phyloP scores from a whole-genome alignment of 306 rosid species.

The Ceratonia siliqua region DNA sequence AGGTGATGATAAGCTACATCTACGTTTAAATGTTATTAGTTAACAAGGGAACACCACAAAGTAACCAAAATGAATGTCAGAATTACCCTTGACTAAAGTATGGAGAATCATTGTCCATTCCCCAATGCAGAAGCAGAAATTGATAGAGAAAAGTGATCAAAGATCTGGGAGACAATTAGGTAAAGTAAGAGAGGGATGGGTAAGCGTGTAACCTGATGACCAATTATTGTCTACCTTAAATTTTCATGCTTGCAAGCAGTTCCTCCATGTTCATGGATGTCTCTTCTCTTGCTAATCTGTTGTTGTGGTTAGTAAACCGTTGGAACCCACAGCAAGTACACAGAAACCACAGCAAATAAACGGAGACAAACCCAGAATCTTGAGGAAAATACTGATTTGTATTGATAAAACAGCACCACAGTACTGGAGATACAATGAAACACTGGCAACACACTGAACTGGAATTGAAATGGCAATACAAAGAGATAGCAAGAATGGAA shows the following conservation, averaged over 20 bases:
- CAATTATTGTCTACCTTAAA: neutral
- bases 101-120: neutral
- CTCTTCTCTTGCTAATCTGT: neutral
- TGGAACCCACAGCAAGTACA: too few relatives aligned
- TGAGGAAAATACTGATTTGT: too few relatives aligned
- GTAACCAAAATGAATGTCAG: neutral
- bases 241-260: neutral
- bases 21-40: neutral
- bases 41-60: neutral
- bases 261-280: neutral
- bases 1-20: neutral
- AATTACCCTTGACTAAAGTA: neutral
- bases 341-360: too few relatives aligned
- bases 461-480: too few relatives aligned
- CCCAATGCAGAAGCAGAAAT: neutral
- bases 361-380: too few relatives aligned
- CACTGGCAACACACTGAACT: too few relatives aligned
- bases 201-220: neutral
- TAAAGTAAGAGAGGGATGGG: neutral
- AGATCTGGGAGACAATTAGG: neutral
- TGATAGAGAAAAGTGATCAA: neutral
- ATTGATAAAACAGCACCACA: too few relatives aligned
- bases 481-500: too few relatives aligned
- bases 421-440: too few relatives aligned
- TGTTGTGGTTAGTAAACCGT: slow-evolving; percentile 3